Conservation (phyloP, 345 rosid genomes). For the Ceriops zippeliana region DNA sequence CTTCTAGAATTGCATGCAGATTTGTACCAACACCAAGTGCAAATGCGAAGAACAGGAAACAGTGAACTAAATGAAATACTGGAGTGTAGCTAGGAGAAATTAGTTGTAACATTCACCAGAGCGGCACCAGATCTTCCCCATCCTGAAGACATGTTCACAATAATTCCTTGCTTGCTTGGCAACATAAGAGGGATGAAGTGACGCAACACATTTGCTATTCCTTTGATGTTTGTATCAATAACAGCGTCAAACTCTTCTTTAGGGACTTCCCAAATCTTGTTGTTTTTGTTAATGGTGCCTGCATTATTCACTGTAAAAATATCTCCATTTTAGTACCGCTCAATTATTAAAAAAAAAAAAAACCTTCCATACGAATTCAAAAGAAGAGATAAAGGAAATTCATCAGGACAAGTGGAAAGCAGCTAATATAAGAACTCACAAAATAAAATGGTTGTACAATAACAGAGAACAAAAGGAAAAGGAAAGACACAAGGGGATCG, state of each 20-base stretch:
- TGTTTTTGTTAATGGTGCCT: constrained; percentile 83
- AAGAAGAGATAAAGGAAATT: no score
- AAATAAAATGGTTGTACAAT: no score
- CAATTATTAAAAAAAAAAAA: background rate
- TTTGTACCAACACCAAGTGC: background rate
- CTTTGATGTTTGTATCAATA: constrained; percentile 86
- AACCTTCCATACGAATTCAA: background rate
- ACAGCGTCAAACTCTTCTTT: constrained; percentile 84
- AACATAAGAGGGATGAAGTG: constrained; percentile 89
- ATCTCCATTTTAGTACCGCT: no score
- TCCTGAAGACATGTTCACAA: constrained; percentile 91
- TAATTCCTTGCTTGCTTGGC: constrained; percentile 69
- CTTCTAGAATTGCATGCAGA: background rate
- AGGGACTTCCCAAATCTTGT: constrained; percentile 92
- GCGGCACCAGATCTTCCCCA: constrained; percentile 99
- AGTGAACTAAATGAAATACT: background rate
- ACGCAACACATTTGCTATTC: constrained; percentile 74
- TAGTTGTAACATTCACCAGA: constrained; percentile 46
- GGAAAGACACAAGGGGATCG: no score
- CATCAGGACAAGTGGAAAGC: no score
- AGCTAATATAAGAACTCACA: no score
- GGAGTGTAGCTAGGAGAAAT: background rate
- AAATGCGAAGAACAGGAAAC: background rate
- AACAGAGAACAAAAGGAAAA: no score
- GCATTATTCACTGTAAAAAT: constrained; percentile 73